Conservation (phyloP, 352 stramenopile species). For the Globisporangium solare region DNA sequence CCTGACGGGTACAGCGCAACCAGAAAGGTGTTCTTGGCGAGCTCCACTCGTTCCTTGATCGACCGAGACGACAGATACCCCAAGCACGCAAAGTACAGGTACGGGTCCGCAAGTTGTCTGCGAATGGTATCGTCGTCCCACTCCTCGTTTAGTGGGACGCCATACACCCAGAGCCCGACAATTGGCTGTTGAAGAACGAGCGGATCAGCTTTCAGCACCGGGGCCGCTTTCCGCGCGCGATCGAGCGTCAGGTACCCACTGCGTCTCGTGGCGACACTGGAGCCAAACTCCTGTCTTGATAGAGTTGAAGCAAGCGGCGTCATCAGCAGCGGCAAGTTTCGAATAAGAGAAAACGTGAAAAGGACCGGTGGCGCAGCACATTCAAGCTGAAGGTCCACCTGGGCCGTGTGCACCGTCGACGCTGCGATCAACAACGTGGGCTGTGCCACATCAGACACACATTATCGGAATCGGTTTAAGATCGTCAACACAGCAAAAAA, state of each 20-base stretch:
- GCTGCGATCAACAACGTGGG: constrained; percentile 31
- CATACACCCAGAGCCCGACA: constrained; percentile 73
- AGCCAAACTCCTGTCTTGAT: constrained; percentile 50
- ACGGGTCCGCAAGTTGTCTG: constrained; percentile 41
- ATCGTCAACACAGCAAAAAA: not conserved
- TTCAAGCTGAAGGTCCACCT: constrained; percentile 46
- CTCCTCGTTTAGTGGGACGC: constrained; percentile 48
- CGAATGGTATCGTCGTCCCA: constrained; percentile 30
- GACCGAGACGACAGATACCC: constrained; percentile 41
- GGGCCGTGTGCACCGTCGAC: constrained; percentile 26
- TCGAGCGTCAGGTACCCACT: constrained; percentile 73
- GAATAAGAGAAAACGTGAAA: constrained; percentile 58
- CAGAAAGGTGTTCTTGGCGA: constrained; percentile 57
- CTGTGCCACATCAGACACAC: not conserved
- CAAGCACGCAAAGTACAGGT: constrained; percentile 56
- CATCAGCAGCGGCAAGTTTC: constrained; percentile 71
- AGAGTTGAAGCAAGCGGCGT: constrained; percentile 62
- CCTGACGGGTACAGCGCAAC: constrained; percentile 49
- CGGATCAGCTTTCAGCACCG: constrained; percentile 66
- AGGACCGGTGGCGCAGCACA: constrained; percentile 28
- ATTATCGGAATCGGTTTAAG: not conserved
- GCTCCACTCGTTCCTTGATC: constrained; percentile 56
- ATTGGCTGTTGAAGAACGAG: constrained; percentile 61
- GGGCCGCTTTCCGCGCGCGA: constrained; percentile 68
- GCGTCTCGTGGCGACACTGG: constrained; percentile 18